Percentiles rank a stretch among this genome's conserved stretches.
phyloP scores from a whole-genome alignment of 2,329 filamentous ascomycete genomes.

The Sporothrix curviconia region DNA sequence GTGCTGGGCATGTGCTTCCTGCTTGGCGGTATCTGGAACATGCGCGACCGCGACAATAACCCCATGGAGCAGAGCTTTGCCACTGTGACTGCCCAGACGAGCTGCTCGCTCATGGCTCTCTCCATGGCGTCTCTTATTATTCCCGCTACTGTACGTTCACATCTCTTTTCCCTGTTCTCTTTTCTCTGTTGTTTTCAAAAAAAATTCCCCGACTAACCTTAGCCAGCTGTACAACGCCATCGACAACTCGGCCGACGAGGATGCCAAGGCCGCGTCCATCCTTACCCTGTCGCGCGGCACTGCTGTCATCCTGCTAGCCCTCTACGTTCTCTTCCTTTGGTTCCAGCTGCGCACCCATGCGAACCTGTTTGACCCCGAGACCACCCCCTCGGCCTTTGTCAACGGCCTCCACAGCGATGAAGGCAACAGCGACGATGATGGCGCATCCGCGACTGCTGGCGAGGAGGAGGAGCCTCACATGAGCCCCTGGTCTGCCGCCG shows the following conservation, averaged over 20 bases:
- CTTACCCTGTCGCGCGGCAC: conserved; percentile 69
- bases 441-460: conserved; percentile 34
- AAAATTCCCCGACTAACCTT: not conserved
- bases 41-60: conserved; percentile 47
- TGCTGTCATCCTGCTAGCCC: conserved; percentile 63
- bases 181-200: not conserved
- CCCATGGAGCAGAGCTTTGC: conserved; percentile 67
- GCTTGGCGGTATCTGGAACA: conserved; percentile 62
- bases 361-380: conserved; percentile 59
- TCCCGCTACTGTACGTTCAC: conserved; percentile 55
- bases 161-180: not conserved
- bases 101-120: conserved; percentile 66
- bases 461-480: conserved; percentile 43
- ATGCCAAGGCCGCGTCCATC: conserved; percentile 49
- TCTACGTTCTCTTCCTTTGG: conserved; percentile 70
- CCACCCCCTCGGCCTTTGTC: conserved; percentile 20
- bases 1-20: conserved; percentile 88
- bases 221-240: conserved; percentile 60
- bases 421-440: conserved; percentile 15
- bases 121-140: conserved; percentile 73
- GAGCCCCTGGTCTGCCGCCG: conserved; percentile 55
- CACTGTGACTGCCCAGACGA: conserved; percentile 70
- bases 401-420: conserved; percentile 14
- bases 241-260: conserved; percentile 34
- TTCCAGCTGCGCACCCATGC: conserved; percentile 74